Base-by-base conservation (phyloP, 768 basidiomycete genomes). In the Guyanaporus albipodus region DNA sequence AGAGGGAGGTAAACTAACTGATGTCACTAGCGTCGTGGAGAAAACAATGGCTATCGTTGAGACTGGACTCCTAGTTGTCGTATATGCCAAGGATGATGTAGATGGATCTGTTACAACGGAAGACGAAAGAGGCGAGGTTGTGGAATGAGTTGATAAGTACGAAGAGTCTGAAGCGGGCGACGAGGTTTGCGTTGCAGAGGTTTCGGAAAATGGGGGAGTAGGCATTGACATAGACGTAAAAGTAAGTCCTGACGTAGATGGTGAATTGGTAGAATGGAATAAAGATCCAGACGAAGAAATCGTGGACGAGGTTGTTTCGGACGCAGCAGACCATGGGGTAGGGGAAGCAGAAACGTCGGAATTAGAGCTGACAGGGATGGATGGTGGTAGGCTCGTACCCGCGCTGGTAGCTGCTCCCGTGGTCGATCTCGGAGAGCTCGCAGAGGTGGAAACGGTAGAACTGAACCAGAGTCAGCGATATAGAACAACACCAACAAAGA, bases 361-460 rank as follows among this genome's bases (percentile, higher is more conserved):
- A 63, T 60, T 41, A 54, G 60, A 52, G 48, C 45, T 38, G 34
- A 40, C 43, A 46, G 35, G 1, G 19, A 38, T 43, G 26, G 45
- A 54, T 14, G 37, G 35, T 22, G 42, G 43, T 32, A 41, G 26
- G 55, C 48, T 48, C 61, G 40, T 55, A 63, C 61, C 53, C 53
- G 33, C 18, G 33, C 42, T 62, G 19, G 53, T 28, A 29, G 24
- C 27, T 23, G 50, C 40, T 28, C 43, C 29, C 21, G 47, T 54
- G 18, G 42, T 44, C 8, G n/a, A 18, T n/a, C 29, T 23, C 6
- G 38, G 33, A 5, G 27, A 37, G 15, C 33, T 39, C 17, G 43
- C 28, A 42, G 28, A 18, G 2, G 17, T 26, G 10, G 48, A 36
- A 29, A 22, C 27, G 12, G 55, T 55, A 24, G 19, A 38, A 42